A percentile compares a stretch with the other conserved stretches of the same genome.
Evolutionary conservation across 2,329 filamentous ascomycete species (phyloP).

Genomic region (Stenocarpella maydis): DNA sequence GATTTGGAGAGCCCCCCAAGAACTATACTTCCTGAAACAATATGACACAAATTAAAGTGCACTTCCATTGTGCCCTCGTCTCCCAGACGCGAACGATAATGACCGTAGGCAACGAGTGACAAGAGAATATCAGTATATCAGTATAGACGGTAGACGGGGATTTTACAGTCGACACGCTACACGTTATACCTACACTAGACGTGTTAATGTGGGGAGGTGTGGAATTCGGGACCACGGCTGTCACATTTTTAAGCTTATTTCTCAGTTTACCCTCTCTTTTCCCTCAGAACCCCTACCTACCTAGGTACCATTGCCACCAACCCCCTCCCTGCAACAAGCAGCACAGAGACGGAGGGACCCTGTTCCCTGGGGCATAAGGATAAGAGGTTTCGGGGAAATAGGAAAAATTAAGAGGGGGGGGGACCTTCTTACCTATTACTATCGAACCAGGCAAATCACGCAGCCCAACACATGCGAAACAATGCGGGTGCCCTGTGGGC

Average conservation of each 20-base stretch:
- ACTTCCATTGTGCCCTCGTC: not conserved
- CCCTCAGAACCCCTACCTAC: no score
- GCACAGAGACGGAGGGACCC: not conserved
- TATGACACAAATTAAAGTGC: no score
- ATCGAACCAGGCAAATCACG: no score
- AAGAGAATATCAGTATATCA: no score
- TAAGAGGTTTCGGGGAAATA: no score
- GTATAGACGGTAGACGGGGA: no score
- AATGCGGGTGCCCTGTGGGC: not conserved
- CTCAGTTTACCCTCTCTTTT: not conserved
- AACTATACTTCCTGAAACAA: not conserved
- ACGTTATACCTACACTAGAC: not conserved
- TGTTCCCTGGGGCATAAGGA: conserved; percentile 3
- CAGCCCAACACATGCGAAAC: no score
- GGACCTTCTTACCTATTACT: no score
- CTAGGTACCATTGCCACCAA: not conserved
- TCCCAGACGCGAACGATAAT: no score
- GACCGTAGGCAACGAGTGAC: not conserved
- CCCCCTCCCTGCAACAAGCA: not conserved
- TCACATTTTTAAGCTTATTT: conserved; percentile 26
- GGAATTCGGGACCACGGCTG: not conserved
- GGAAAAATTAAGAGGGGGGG: no score
- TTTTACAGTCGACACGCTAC: not conserved
- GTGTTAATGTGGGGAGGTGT: not conserved
- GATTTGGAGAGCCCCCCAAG: not conserved